Base-by-base conservation (phyloP, 73 alveolate species). In the Paramecium tetraurelia region DNA sequence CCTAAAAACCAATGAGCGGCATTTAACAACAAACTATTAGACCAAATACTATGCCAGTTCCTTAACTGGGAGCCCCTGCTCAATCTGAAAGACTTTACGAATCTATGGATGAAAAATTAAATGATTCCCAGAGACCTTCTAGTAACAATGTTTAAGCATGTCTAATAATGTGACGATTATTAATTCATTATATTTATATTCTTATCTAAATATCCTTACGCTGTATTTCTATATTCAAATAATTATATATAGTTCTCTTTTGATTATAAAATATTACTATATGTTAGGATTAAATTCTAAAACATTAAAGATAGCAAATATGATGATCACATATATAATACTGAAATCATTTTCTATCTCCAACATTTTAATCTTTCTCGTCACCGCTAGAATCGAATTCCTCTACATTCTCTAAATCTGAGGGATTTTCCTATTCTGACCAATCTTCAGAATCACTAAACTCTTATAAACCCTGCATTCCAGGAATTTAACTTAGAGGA, bases 281-380 rank as follows among this genome's bases (percentile, higher is more conserved):
- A 76, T 76, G n/a, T 20, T 43, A 77, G 10, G 89, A 77, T 77
- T 40, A 77, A 59, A 77, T 77, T 41, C 75, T 77, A 7, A 77
- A 50, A 6, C 71, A 18, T 9, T 40, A 77, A 40, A 80, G 90
- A 80, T 41, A 44, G 31, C 33, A 80, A 46, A 80, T 80, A 35
- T 7, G 59, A 21, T 72, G 63, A 35, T n/a, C 22, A 53, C 5
- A 53, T 4, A 53, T 53, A 5, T 53, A 18, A 4, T 18, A 53
- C 7, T 53, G 21, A 53, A n/a, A 3, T 63, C 84, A 63, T 33
- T 63, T 63, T 63, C 27, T 63, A 63, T 63, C 84, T 0, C 48
- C 84, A 63, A 22, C 1, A 53, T 18, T 53, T 63, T 27, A 14
- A 63, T 27, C 50, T 63, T 63, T 63, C 50, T 63, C 84, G 24